Evolutionary conservation across 768 basidiomycete species (phyloP), one percentile per base, ranked within the genome.

Genomic region (Hydnomerulius pinastri): DNA sequence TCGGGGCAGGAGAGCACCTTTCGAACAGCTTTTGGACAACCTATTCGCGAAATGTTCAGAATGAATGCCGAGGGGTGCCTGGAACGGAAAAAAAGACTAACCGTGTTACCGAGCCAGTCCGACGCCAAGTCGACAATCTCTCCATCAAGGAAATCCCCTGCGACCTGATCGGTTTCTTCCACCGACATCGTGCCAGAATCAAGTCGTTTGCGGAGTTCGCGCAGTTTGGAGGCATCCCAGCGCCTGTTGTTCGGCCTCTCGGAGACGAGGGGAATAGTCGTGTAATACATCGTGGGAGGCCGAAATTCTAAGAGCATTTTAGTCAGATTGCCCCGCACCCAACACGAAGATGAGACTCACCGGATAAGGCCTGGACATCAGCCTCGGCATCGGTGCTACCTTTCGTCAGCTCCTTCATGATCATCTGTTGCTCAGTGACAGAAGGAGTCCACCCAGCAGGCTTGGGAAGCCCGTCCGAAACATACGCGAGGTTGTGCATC

Each of bases 11-110:
- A 12, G 91, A 90, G 64, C 91, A 92, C 63, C 82, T 86, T 70
- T 98, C 96, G 61, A 96, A 99, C 12, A 99, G 74, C 70, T 98
- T 98, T 77, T 98, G 96, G 20, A 98, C 92, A 59, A 98, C 90
- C 86, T 92, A 47, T n/a, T n/a, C 24, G 49, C 11, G 54, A 46
- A 28, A 38, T 35, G 46, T 49, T 56, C 29, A 46, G 44, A 33
- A 43, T 32, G 45, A 39, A 24, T 41, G 20, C 36, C 39, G 13
- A 15, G 24, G 23, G 15, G 1, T 51, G 20, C 28, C 35, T n/a
- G 24, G 36, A 23, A 39, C 24, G n/a, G 1, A 27, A 28, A 33
- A 62, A 27, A 40, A 53, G 20, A 61, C 69, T 20, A 32, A 68
- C 67, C 59, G 95, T 98, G 64, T 99, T 99, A 40, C 97, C 97